Base-by-base conservation (phyloP, 2,329 filamentous ascomycete genomes). In the Botrytis paeoniae region DNA sequence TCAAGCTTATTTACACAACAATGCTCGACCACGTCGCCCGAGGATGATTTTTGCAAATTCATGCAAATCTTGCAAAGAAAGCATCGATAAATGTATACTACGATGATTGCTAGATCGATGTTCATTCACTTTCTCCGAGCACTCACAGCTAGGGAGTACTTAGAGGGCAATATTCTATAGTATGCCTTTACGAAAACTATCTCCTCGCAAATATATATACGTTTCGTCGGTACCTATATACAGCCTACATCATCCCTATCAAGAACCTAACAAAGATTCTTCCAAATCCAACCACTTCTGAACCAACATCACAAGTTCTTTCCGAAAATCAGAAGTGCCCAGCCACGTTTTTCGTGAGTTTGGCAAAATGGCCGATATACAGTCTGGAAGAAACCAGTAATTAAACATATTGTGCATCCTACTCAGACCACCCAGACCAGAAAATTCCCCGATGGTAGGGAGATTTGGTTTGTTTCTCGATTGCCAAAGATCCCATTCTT, bases 251-350 rank as follows among this genome's bases (percentile, higher is more conserved):
- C 25, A 16, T 9, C 8, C 37, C 16, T 35, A 54, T 41, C 12
- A 57, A 69, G 65, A 7, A 6, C 54, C 54, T n/a, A 69, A 32
- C 37, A 69, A 16, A 39, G 48, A 65, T 59, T 66, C 51, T 35
- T 71, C 61, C 25, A 64, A 39, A 45, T 71, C 70, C 22, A 71
- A 29, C 70, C 70, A 71, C 18, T 54, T 71, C n/a, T 66, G 61
- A 43, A 68, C 48, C 18, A 71, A 43, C 6, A 22, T 25, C 39
- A 45, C 22, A 37, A 71, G 45, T 48, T 71, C 60, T 35, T 37
- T 25, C 39, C 65, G 37, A 57, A 69, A 64, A 22, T 35, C 45
- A 12, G 70, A 48, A 4, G 37, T n/a, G 54, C 29, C 37, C n/a
- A 69, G 10, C 65, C 65, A 69, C 18, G 48, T 69, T 59, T 57